Conservation (phyloP, 2,329 filamentous ascomycete species). For the Trichoderma sp. region DNA sequence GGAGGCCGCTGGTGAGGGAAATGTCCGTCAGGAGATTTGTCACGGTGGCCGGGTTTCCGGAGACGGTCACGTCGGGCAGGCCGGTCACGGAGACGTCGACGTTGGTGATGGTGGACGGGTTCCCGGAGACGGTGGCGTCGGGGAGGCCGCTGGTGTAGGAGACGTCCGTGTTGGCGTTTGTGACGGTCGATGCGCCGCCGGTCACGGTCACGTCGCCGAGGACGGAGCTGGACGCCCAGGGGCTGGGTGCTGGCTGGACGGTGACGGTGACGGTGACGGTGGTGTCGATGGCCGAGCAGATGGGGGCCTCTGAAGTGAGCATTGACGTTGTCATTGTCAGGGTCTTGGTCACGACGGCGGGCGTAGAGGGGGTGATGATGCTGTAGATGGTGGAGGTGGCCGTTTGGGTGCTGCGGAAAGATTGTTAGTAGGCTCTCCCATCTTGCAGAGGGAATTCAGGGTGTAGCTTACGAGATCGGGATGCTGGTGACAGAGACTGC, state of each 20-base stretch:
- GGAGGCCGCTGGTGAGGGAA: conserved; percentile 32
- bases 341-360: conserved; percentile 30
- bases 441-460: too few species aligned
- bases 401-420: conserved; percentile 39
- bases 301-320: conserved; percentile 18
- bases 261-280: conserved; percentile 37
- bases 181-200: conserved; percentile 38
- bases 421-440: neutral
- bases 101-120: conserved; percentile 40
- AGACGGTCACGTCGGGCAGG: conserved; percentile 36
- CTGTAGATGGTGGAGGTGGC: conserved; percentile 41
- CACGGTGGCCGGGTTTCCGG: conserved; percentile 37
- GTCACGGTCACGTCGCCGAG: conserved; percentile 36
- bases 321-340: conserved; percentile 32
- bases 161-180: conserved; percentile 37
- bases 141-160: conserved; percentile 38
- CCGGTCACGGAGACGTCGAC: conserved; percentile 35
- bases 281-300: conserved; percentile 29
- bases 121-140: conserved; percentile 40
- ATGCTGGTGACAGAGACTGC: conserved; percentile 33
- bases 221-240: conserved; percentile 29
- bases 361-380: conserved; percentile 32
- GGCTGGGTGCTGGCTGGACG: conserved; percentile 27
- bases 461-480: conserved; percentile 42
- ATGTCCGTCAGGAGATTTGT: conserved; percentile 36